A percentile compares a stretch with the other conserved stretches of the same genome.
Evolutionary conservation across 192 early-diverging fungal genomes (phyloP).

Genomic region (Spinellus fusiger): DNA sequence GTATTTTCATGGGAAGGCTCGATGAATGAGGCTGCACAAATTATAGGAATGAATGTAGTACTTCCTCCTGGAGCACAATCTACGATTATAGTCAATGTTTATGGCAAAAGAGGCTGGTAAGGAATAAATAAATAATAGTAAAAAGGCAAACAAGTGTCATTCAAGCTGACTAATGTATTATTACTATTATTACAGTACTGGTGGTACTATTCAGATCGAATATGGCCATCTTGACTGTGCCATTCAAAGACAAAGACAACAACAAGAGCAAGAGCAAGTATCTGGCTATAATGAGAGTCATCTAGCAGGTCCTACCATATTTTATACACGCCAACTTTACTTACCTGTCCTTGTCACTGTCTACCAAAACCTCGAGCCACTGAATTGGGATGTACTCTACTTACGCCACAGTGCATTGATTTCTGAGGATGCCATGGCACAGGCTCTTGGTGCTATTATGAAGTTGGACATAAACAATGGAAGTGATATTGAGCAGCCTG

Average conservation of each 20-base stretch:
- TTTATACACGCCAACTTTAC: conserved; percentile 61
- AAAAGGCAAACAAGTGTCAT: neutral
- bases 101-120: conserved; percentile 58
- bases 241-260: conserved; percentile 12
- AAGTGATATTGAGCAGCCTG: conserved; percentile 6
- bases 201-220: conserved; percentile 62
- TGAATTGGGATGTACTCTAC: conserved; percentile 64
- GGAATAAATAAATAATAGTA: neutral
- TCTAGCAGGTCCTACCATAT: conserved; percentile 10
- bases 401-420: conserved; percentile 22
- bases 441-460: neutral
- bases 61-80: conserved; percentile 45
- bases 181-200: conserved; percentile 36
- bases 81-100: conserved; percentile 58
- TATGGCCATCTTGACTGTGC: conserved; percentile 53
- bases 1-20: conserved; percentile 49
- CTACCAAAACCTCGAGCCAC: conserved; percentile 49
- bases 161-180: neutral
- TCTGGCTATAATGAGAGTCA: neutral
- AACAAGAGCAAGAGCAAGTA: neutral
- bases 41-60: conserved; percentile 30
- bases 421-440: neutral
- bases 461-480: neutral
- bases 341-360: conserved; percentile 70
- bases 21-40: conserved; percentile 17